A percentile compares a stretch with the other conserved stretches of the same genome.
phyloP scores from a whole-genome alignment of 441 rosid genomes.

The Populus tomentosa region DNA sequence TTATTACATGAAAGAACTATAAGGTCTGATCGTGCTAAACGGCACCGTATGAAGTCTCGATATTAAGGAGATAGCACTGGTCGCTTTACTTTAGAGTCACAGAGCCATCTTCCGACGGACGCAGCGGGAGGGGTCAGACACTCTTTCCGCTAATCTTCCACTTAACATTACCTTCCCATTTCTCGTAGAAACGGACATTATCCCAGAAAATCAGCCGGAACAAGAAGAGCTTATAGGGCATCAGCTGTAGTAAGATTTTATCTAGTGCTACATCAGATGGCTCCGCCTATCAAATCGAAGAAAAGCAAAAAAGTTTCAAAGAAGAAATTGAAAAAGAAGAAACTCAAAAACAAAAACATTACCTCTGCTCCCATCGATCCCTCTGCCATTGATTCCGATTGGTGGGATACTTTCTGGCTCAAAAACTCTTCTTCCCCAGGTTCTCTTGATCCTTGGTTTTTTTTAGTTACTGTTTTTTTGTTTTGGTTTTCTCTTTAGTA shows the following conservation, averaged over 20 bases:
- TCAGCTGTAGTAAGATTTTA: neutral
- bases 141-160: neutral
- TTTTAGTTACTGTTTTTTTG: neutral
- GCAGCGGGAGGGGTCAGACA: neutral
- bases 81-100: neutral
- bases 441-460: slow-evolving; percentile 7
- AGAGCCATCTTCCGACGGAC: neutral
- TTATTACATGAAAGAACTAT: neutral
- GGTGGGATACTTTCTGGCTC: slow-evolving; percentile 79
- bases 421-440: slow-evolving; percentile 65
- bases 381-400: slow-evolving; percentile 58
- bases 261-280: slow-evolving; percentile 20
- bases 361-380: slow-evolving; percentile 53
- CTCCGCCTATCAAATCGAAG: slow-evolving; percentile 45
- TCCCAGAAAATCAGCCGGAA: neutral
- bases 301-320: slow-evolving; percentile 22
- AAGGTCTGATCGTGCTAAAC: neutral
- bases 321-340: neutral
- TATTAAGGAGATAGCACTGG: neutral
- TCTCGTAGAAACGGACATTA: neutral
- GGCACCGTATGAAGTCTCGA: neutral
- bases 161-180: neutral
- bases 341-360: slow-evolving; percentile 22
- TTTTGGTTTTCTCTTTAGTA: neutral
- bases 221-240: neutral